Percentiles rank a stretch among this genome's conserved stretches.
These are phyloP conservation scores for Xylaria sp. DNA, from an alignment of 2,329 filamentous ascomycete genomes.

Conservation along the genomic window DNA sequence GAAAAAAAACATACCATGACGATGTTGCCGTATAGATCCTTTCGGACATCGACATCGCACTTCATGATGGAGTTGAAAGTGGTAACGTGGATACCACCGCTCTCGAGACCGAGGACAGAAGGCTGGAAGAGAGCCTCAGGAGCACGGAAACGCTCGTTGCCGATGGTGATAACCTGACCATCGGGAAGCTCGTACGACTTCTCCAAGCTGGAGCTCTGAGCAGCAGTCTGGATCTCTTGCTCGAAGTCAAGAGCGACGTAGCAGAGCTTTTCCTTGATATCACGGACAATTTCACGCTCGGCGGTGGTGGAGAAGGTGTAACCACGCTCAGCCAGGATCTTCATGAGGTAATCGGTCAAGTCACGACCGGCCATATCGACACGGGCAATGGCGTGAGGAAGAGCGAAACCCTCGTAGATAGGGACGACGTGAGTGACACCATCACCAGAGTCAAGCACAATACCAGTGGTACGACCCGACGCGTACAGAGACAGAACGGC, in stretches of 20 bases:
- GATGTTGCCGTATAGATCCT: conserved; percentile 99
- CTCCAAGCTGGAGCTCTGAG: conserved; percentile 98
- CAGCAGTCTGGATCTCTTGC: conserved; percentile 99
- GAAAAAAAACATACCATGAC: conserved; percentile 84
- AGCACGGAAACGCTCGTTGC: conserved; percentile 99
- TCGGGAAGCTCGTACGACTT: conserved; percentile 99
- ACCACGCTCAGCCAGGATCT: conserved; percentile 98
- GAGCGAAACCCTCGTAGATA: conserved; percentile 99
- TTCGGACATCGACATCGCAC: conserved; percentile 99
- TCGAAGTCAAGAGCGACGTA: conserved; percentile 99
- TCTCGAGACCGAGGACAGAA: conserved; percentile 96
- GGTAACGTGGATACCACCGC: conserved; percentile 98
- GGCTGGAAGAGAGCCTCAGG: conserved; percentile 99
- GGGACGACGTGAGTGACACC: conserved; percentile 99
- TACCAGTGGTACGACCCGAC: conserved; percentile 99
- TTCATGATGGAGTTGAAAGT: conserved; percentile 99
- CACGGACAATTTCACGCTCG: conserved; percentile 99
- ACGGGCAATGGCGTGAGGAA: conserved; percentile 99
- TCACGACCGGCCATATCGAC: conserved; percentile 99
- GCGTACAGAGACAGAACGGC: conserved; percentile 99
- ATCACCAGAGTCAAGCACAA: conserved; percentile 99
- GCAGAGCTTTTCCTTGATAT: conserved; percentile 99
- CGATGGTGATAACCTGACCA: conserved; percentile 99
- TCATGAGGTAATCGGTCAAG: conserved; percentile 99
- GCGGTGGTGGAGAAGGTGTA: conserved; percentile 99